A percentile compares a stretch with the other conserved stretches of the same genome.
Evolutionary conservation across 345 rosid species (phyloP).

Genomic region (Psidium friedrichsthalianum): DNA sequence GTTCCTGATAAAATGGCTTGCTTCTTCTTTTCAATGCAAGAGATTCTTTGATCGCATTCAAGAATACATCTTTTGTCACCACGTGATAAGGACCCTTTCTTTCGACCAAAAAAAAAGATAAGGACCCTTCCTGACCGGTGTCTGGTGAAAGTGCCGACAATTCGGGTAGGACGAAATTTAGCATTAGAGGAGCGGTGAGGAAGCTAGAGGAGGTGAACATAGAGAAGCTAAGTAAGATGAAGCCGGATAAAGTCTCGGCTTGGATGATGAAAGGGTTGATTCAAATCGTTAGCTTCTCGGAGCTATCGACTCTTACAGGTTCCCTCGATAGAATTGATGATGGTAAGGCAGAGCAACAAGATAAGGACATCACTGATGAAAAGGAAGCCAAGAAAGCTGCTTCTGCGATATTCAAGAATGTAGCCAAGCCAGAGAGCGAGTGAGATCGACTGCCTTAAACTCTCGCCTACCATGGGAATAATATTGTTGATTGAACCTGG

Average conservation of each 20-base stretch:
- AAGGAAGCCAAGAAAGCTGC: slow-evolving; percentile 60
- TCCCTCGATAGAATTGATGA: not conserved
- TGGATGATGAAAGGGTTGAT: slow-evolving; percentile 60
- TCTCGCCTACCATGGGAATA: not conserved
- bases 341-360: slow-evolving; percentile 22
- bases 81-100: slow-evolving; percentile 17
- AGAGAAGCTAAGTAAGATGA: slow-evolving; percentile 44
- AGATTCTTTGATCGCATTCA: slow-evolving; percentile 57
- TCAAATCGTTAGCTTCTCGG: slow-evolving; percentile 29
- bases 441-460: slow-evolving; percentile 10
- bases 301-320: slow-evolving; percentile 9
- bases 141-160: not conserved
- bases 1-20: slow-evolving; percentile 32
- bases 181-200: slow-evolving; percentile 8
- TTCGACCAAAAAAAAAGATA: not conserved
- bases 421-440: slow-evolving; percentile 38
- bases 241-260: slow-evolving; percentile 41
- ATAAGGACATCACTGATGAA: slow-evolving; percentile 43
- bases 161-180: too few species aligned
- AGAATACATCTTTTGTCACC: slow-evolving; percentile 50
- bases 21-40: slow-evolving; percentile 37
- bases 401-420: slow-evolving; percentile 37
- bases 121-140: slow-evolving; percentile 26
- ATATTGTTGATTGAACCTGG: not conserved
- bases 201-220: slow-evolving; percentile 39